Evolutionary conservation across 108 stramenopile species (phyloP), one percentile per base, ranked within the genome.

Genomic region (Cyclotella kingstonii): DNA sequence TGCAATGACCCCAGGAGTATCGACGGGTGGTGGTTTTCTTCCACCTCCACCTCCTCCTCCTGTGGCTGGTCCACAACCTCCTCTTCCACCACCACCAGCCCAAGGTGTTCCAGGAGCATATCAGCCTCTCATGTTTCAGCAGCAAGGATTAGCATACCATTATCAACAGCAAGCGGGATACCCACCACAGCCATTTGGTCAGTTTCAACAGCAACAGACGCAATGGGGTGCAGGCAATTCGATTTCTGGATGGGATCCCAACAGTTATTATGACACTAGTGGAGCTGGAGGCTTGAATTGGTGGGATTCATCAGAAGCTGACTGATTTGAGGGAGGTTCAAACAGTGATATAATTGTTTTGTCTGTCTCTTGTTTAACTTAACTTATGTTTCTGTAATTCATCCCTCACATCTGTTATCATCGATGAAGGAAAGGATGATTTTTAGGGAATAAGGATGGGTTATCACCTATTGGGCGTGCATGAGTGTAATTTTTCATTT

Each of bases 211-310:
- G 42, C 66, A 66, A 31, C 83, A 82, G 53, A 81, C 82, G 41
- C 71, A 66, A 42, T 79, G 74, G 64, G 62, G 68, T 47, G 50
- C 38, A n/a, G 26, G 14, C 53, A 6, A 28, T n/a, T 66, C 67
- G 4, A 42, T 38, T 14, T 33, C 44, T 39, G 77, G 60, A 8
- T 62, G 47, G 60, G 48, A 46, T 46, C 59, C 39, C 1, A 58
- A 60, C 22, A 53, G 48, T 47, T 31, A 60, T 45, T 61, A 47
- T 19, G 61, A 42, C 19, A 58, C 54, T 11, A 79, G 78, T 27
- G 84, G 76, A 30, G 85, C 76, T 22, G 84, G 91, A 31, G 91
- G 92, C 0, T 89, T 93, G 55, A 93, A 93, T 67, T 93, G 92
- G 92, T 93, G 92, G 92, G 89, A 90, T 60, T 54, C 33, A 9